Conservation (phyloP, 1,284 basidiomycete genomes). For the Austropuccinia psidii region DNA sequence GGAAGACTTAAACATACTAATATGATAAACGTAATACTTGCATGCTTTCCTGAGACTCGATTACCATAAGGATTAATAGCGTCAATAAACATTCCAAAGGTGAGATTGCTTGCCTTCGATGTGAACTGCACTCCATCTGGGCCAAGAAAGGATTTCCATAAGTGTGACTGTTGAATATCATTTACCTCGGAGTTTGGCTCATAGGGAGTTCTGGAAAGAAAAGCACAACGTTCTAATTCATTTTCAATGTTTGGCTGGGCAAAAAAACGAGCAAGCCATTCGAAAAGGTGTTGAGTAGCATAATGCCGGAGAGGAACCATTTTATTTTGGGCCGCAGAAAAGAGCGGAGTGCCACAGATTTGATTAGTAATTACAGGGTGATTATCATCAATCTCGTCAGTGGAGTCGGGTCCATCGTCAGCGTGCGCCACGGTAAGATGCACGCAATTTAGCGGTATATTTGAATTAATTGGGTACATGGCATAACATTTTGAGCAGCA, state of each 20-base stretch:
- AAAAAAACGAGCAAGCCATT: constrained; percentile 10
- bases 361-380: not conserved
- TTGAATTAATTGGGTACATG: not conserved
- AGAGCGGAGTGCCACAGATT: not conserved
- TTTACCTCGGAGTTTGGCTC: not conserved
- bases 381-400: not conserved
- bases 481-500: constrained; percentile 5
- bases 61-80: constrained; percentile 24
- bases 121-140: constrained; percentile 4
- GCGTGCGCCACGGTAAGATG: not conserved
- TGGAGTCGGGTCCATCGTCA: not conserved
- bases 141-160: not conserved
- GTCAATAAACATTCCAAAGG: constrained; percentile 22
- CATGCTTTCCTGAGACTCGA: constrained; percentile 7
- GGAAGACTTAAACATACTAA: constrained; percentile 40
- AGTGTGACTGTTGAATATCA: not conserved
- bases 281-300: not conserved
- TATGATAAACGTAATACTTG: not conserved
- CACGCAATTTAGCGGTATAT: not conserved
- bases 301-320: not conserved
- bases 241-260: constrained; percentile 1
- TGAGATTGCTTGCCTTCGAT: not conserved
- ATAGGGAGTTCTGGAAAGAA: not conserved
- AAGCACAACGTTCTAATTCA: not conserved
- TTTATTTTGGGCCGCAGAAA: not conserved